Conservation (phyloP, 2,329 filamentous ascomycete species). For the Claviceps digitariae region DNA sequence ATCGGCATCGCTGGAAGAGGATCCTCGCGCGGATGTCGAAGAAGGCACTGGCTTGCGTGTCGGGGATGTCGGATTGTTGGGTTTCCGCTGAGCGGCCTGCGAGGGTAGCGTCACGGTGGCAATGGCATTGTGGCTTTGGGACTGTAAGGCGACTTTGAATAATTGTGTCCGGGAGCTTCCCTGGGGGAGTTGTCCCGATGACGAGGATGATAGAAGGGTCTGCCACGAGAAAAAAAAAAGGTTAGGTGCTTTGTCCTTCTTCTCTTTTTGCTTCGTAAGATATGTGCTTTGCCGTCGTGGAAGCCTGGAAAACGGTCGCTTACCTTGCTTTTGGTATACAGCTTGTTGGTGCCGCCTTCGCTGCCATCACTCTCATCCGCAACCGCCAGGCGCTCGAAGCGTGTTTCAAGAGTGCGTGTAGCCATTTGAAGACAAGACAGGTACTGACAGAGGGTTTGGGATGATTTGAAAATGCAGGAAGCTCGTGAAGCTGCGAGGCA, state of each 20-base stretch:
- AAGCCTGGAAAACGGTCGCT: constrained; percentile 2
- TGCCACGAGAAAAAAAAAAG: constrained; percentile 4
- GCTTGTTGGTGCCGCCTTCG: constrained; percentile 30
- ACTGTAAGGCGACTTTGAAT: constrained; percentile 73
- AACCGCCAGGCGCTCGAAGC: constrained; percentile 80
- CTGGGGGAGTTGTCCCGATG: constrained; percentile 29
- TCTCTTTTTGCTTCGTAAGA: neutral
- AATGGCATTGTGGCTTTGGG: constrained; percentile 54
- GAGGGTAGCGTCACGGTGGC: constrained; percentile 55
- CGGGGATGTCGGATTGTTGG: constrained; percentile 34
- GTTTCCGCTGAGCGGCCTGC: constrained; percentile 46
- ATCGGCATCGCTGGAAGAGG: constrained; percentile 35
- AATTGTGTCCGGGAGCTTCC: constrained; percentile 61
- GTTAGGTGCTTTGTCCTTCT: neutral
- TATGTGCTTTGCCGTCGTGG: neutral
- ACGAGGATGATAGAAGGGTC: constrained; percentile 17
- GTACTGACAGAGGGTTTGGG: neutral
- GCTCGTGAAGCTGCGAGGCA: neutral
- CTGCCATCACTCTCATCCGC: constrained; percentile 70
- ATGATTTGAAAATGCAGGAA: neutral
- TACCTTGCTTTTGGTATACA: constrained; percentile 68
- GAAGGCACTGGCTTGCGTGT: constrained; percentile 34
- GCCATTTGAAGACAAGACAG: constrained; percentile 39
- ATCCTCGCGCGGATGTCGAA: constrained; percentile 14
- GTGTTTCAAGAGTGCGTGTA: constrained; percentile 65